phyloP scores from a whole-genome alignment of 352 stramenopile genomes.

The Elongisporangium senticosum region DNA sequence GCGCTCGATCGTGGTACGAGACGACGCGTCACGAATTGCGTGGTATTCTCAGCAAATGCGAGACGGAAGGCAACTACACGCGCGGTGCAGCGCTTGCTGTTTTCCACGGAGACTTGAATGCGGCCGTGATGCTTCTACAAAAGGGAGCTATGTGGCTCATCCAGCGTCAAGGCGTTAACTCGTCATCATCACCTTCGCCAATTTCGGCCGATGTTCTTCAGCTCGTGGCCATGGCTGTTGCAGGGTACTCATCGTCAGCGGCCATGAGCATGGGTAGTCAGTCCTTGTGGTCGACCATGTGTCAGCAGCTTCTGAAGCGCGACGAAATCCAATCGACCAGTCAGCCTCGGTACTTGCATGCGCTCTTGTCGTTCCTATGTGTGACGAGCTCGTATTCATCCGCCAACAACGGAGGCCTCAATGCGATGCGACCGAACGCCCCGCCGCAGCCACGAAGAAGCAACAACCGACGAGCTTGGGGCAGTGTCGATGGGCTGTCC shows the following conservation, averaged over 20 bases:
- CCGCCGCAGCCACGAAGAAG: conserved; percentile 22
- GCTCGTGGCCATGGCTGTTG: conserved; percentile 85
- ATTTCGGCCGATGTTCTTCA: conserved; percentile 76
- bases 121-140: conserved; percentile 65
- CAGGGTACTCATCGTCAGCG: conserved; percentile 58
- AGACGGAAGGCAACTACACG: conserved; percentile 57
- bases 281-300: conserved; percentile 75
- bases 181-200: conserved; percentile 9
- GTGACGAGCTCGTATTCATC: conserved; percentile 29
- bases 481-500: conserved; percentile 53
- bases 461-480: conserved; percentile 45
- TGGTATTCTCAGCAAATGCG: conserved; percentile 53
- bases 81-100: conserved; percentile 70
- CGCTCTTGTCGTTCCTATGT: conserved; percentile 72
- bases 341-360: conserved; percentile 76
- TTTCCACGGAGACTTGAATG: conserved; percentile 76
- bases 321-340: conserved; percentile 59
- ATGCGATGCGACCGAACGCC: conserved; percentile 16
- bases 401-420: conserved; percentile 9
- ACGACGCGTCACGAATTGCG: conserved; percentile 47
- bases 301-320: conserved; percentile 67
- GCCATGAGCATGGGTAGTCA: conserved; percentile 29
- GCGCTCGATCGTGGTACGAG: conserved; percentile 46
- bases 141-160: conserved; percentile 59
- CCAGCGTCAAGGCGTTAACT: conserved; percentile 44